Evolutionary conservation across 257 asterid species (phyloP).

Genomic region (Gentiana straminea): DNA sequence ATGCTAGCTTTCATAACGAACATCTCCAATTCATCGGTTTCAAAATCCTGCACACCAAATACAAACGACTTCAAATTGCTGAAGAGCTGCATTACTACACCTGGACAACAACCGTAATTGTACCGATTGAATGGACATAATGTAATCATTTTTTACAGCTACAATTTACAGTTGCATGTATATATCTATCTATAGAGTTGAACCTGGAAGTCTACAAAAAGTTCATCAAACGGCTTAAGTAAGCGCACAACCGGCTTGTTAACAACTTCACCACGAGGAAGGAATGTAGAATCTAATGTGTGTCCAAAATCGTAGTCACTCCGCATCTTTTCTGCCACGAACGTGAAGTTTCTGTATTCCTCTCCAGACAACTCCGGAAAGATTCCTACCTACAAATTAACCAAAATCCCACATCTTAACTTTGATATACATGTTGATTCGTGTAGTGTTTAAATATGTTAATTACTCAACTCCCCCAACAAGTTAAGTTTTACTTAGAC

Average conservation of each 20-base stretch:
- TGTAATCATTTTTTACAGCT: too few species aligned
- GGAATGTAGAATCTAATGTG: slow-evolving; percentile 57
- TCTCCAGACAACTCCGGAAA: slow-evolving; percentile 61
- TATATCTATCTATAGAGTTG: too few species aligned
- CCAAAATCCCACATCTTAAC: neutral
- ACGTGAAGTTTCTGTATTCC: slow-evolving; percentile 42
- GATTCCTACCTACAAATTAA: slow-evolving; percentile 48
- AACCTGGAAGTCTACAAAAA: slow-evolving; percentile 60
- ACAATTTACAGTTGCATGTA: too few species aligned
- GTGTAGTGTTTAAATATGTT: too few species aligned
- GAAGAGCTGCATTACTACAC: too few species aligned
- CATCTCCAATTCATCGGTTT: slow-evolving; percentile 47
- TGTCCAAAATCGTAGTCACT: slow-evolving; percentile 64
- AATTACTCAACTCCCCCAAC: too few species aligned
- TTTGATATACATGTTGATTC: too few species aligned
- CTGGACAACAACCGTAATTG: too few species aligned
- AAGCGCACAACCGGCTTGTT: slow-evolving; percentile 65
- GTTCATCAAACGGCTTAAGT: slow-evolving; percentile 79
- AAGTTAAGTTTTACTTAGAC: too few species aligned
- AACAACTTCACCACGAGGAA: slow-evolving; percentile 51
- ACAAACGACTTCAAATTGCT: too few species aligned
- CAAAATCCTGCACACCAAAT: slow-evolving; percentile 41
- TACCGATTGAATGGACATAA: too few species aligned
- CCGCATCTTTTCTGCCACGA: slow-evolving; percentile 63
- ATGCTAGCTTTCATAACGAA: slow-evolving; percentile 39